Base-by-base conservation (phyloP, 148 eudicot genomes). In the Silene latifolia region DNA sequence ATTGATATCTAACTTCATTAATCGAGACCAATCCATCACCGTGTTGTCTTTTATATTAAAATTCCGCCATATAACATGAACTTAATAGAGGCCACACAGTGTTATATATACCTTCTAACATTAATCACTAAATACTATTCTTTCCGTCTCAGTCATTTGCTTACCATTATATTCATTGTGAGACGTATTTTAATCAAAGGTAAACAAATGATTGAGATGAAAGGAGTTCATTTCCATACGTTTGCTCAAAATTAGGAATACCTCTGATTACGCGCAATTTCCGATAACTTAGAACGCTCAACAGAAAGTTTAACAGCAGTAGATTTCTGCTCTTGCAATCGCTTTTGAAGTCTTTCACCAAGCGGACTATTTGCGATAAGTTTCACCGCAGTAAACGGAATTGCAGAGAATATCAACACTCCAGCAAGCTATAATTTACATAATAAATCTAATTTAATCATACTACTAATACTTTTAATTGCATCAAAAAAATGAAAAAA, bases 321-420 rank as follows among this genome's bases (percentile, higher is more conserved):
- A 42, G 78, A 78, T 82, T 96, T 92, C 78, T 72, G 89, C 67
- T 82, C 82, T 63, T 80, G 82, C 83, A 92, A 58, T 53, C 91
- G 90, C 72, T 79, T 81, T 82, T 87, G 98, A 3, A 96, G 91
- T 9, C 68, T 35, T 72, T 90, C 88, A 29, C 94, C 99, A 4
- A 96, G 81, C 1, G 99, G 94, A 73, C 99, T 96, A 74, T 85
- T 90, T 48, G 99, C 98, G 1, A 96, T 83, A 48, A 85, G 86
- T 85, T 96, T 96, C 48, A 96, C 99, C 35, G 97, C 95, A 3
- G 98, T 89, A 88, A 96, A 96, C 5, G 99, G 99, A 72, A 96
- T 75, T 56, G 99, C 99, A 0, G 99, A 96, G 76, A 96, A 96
- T 5, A 96, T 72, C 78, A 96, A 27, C 35, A 96, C 97, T 18